These are phyloP conservation scores for Vaccinium corymbosum DNA, from an alignment of 148 eudicot species.

Conservation along the genomic window DNA sequence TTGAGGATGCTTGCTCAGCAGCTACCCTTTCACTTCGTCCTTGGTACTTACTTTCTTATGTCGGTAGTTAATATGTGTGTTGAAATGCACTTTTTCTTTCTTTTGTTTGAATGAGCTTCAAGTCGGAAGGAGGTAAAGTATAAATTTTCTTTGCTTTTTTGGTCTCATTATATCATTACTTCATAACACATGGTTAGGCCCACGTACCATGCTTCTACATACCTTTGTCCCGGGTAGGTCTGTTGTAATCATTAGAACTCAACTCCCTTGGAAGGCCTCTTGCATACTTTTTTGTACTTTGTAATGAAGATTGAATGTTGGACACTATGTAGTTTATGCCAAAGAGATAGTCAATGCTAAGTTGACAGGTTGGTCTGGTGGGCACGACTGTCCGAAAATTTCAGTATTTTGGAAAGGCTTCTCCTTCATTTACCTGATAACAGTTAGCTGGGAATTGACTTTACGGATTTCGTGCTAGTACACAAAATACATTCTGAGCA, in stretches of 20 bases:
- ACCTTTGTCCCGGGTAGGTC: neutral
- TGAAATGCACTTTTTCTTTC: neutral
- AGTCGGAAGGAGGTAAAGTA: neutral
- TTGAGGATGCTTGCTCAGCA: conserved; percentile 81
- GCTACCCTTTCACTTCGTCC: conserved; percentile 91
- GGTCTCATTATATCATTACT: neutral
- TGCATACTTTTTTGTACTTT: neutral
- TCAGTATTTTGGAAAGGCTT: neutral
- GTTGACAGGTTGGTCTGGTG: neutral
- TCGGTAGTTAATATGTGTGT: neutral
- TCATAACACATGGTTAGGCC: neutral
- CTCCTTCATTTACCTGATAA: neutral
- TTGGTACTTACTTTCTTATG: conserved; percentile 46
- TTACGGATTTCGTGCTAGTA: neutral
- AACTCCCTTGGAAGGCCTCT: neutral
- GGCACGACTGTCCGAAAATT: neutral
- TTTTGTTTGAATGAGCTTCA: neutral
- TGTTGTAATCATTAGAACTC: neutral
- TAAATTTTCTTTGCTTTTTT: neutral
- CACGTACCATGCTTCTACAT: neutral
- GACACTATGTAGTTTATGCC: neutral
- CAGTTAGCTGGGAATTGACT: neutral
- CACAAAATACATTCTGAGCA: neutral
- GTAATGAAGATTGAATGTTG: neutral
- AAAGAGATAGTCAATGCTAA: neutral